Evolutionary conservation across 1,284 basidiomycete genomes (phyloP), one percentile per base, ranked within the genome.

Genomic region (Microbotryomycetes sp.): DNA sequence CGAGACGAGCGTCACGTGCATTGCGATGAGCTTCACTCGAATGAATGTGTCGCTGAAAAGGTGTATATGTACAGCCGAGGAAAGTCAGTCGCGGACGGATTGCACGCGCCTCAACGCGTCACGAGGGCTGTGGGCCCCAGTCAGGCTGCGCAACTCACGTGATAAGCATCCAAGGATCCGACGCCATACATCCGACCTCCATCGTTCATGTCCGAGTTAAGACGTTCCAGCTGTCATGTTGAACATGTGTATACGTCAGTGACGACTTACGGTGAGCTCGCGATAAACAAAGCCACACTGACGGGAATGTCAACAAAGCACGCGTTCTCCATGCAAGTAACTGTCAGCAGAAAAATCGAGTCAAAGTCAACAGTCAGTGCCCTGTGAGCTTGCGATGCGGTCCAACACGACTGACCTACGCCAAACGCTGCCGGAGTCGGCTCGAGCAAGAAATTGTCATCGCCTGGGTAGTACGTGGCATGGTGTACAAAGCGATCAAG

Each of bases 271-370:
- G n/a, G n/a, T n/a, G n/a, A n/a, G n/a, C n/a, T n/a, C n/a, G n/a
- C n/a, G n/a, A n/a, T n/a, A n/a, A n/a, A n/a, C n/a, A n/a, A n/a
- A n/a, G n/a, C n/a, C n/a, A n/a, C n/a, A 42, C 36, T 48, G 23
- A 65, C 49, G n/a, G 3, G 3, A 30, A 65, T 50, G 22, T 59
- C 57, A 12, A 12, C 3, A 51, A 50, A 62, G 57, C 64, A 65
- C 0, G 14, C 3, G 0, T 56, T 42, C 31, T 65, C 64, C 60
- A 62, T 62, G 60, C 64, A 65, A 28, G 48, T 51, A 19, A 3
- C 29, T 25, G 25, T 22, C 3, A 0, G 4, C 14, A 45, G 46
- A 42, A 19, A 12, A 19, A 42, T 42, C 19, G 36, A 9, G 36
- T 42, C 36, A 42, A 19, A 42, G 36, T 42, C 36, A 42, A 9